Base-by-base conservation (phyloP, 768 basidiomycete genomes). In the Crucibulum laeve region DNA sequence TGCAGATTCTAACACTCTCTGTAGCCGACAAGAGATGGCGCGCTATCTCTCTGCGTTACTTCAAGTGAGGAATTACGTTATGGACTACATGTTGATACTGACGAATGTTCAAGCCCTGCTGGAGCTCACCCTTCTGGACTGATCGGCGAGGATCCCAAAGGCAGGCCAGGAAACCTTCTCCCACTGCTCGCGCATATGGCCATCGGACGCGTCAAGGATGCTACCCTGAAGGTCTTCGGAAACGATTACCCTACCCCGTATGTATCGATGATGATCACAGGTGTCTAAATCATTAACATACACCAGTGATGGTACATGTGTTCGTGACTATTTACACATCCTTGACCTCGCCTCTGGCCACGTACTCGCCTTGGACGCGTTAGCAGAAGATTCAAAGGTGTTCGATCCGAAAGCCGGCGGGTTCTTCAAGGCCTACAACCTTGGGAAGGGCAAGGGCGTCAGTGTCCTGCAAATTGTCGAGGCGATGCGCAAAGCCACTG, bases 81-180 rank as follows among this genome's bases (percentile, higher is more conserved):
- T 44, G 28, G 37, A 38, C 25, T 15, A 21, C 25, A 35, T 4
- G 34, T 22, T 1, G 36, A 30, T 38, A 30, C 42, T 50, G 22
- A 44, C 17, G 13, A 7, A 18, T 8, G 17, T 5, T 38, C 4
- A 46, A 95, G 91, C 64, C 96, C 96, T 50, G 96, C 91, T 26
- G 96, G 96, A n/a, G 94, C 95, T 1, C 95, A 98, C 63, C 91
- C 93, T 1, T 96, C 93, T 17, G 96, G 96, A 32, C 64, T 73
- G 47, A 94, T 99, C 42, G 96, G 96, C 17, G 96, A 99, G 64
- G 94, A 97, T 56, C 96, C 96, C n/a, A 74, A 79, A 37, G 96
- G 96, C 26, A 83, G 91, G 43, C 96, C 96, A 5, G 92, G 89
- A 42, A 99, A 99, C 64, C 75, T 99, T 32, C 69, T 99, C 23